Percentiles rank a stretch among this genome's conserved stretches.
Evolutionary conservation across 768 basidiomycete genomes (phyloP).

Genomic region (Tricholoma hemisulphureum): DNA sequence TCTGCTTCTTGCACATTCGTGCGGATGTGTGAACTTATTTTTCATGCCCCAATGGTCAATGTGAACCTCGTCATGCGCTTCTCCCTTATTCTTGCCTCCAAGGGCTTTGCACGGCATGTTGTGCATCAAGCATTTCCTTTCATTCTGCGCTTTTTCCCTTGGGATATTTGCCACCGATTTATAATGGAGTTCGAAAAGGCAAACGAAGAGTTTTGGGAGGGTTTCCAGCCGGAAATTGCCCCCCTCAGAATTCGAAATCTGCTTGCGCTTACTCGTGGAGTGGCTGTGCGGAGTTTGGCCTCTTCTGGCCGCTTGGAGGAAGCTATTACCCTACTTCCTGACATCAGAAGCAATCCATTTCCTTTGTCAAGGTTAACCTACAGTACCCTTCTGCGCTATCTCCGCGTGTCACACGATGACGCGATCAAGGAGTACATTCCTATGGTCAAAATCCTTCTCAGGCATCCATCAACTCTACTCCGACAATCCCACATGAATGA

Average conservation of each 20-base stretch:
- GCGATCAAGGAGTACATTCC: conserved; percentile 10
- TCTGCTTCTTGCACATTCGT: conserved; percentile 11
- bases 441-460: conserved; percentile 18
- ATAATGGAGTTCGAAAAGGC: conserved; percentile 35
- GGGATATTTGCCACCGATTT: conserved; percentile 35
- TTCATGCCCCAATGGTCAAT: conserved; percentile 22
- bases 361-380: conserved; percentile 38
- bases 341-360: conserved; percentile 26
- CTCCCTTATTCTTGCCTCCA: conserved; percentile 34
- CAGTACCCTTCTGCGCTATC: conserved; percentile 27
- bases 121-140: conserved; percentile 28
- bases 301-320: conserved; percentile 34
- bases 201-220: conserved; percentile 18
- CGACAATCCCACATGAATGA: not conserved
- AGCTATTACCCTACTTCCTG: conserved; percentile 48
- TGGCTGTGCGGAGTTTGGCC: conserved; percentile 43
- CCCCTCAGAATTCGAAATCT: conserved; percentile 7
- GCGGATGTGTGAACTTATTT: conserved; percentile 23
- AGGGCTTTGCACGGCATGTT: conserved; percentile 35
- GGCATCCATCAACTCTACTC: not conserved
- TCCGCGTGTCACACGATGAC: conserved; percentile 15
- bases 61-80: conserved; percentile 29
- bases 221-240: conserved; percentile 4
- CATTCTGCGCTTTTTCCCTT: conserved; percentile 43
- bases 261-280: conserved; percentile 27